phyloP scores from a whole-genome alignment of 441 rosid species.

The Biscutella laevigata region DNA sequence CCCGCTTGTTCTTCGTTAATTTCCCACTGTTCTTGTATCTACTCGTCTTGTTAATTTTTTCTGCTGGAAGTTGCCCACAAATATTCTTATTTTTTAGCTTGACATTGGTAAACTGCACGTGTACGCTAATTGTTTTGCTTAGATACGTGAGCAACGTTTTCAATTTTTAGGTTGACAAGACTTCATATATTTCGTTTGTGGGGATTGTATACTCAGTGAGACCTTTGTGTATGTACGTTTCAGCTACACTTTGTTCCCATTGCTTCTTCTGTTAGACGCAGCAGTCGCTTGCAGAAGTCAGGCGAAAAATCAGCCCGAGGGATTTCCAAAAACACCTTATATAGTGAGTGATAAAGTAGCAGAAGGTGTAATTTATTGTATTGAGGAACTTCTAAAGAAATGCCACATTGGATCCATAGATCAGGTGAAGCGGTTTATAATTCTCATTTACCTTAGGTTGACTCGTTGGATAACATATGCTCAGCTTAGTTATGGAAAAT shows the following conservation, averaged over 20 bases:
- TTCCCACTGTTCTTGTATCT: neutral
- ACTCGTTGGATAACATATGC: neutral
- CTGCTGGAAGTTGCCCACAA: neutral
- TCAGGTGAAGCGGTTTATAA: slow-evolving; percentile 46
- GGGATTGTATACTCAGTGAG: neutral
- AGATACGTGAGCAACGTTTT: no score
- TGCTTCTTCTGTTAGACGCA: slow-evolving; percentile 77
- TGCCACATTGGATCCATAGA: slow-evolving; percentile 56
- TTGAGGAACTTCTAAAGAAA: slow-evolving; percentile 77
- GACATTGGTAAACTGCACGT: no score
- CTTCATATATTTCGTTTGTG: neutral
- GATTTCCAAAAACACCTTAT: slow-evolving; percentile 16
- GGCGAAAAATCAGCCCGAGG: slow-evolving; percentile 22
- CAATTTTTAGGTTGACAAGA: neutral
- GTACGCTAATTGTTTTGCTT: no score
- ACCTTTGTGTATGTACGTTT: slow-evolving; percentile 16
- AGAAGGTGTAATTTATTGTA: slow-evolving; percentile 66
- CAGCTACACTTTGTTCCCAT: slow-evolving; percentile 77
- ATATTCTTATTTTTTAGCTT: no score
- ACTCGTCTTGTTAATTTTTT: neutral
- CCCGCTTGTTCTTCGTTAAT: no score
- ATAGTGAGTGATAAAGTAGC: slow-evolving; percentile 72
- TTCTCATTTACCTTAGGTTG: neutral
- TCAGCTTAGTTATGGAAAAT: neutral
- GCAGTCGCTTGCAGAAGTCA: slow-evolving; percentile 54